These are phyloP conservation scores for Plasmodium vinckei DNA, from an alignment of 169 alveolate species.

Conservation along the genomic window DNA sequence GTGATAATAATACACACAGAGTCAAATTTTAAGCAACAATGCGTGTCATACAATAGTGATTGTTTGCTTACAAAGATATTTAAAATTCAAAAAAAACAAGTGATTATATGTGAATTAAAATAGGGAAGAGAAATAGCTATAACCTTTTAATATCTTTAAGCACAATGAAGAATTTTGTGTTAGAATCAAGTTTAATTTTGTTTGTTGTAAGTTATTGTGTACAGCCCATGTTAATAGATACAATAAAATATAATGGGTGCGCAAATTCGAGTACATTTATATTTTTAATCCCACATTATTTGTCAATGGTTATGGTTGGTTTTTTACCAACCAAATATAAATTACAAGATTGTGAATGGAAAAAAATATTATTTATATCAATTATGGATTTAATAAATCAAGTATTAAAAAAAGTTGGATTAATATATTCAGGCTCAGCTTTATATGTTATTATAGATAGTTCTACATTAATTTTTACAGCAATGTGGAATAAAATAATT, in stretches of 20 bases:
- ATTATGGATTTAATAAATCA: conserved; percentile 79
- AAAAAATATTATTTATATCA: conserved; percentile 77
- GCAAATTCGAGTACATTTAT: conserved; percentile 80
- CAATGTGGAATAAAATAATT: conserved; percentile 78
- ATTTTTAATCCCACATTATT: conserved; percentile 81
- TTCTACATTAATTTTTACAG: conserved; percentile 81
- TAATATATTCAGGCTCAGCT: conserved; percentile 81
- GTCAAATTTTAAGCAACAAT: too few species aligned
- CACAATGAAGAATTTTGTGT: not conserved
- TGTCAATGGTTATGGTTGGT: conserved; percentile 82
- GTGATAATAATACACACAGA: too few species aligned
- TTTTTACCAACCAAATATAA: conserved; percentile 74
- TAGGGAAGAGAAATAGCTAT: not conserved
- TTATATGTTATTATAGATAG: conserved; percentile 81
- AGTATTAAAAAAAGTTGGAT: conserved; percentile 80
- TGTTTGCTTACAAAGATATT: too few species aligned
- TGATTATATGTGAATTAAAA: not conserved
- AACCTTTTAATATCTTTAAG: not conserved
- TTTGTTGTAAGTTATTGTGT: conserved; percentile 54
- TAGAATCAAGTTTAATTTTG: conserved; percentile 23
- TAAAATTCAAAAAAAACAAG: too few species aligned
- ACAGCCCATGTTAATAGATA: conserved; percentile 47
- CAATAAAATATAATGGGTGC: conserved; percentile 63
- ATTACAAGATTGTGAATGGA: conserved; percentile 80
- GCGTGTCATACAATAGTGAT: too few species aligned